Base-by-base conservation (phyloP, 257 asterid genomes). In the Plantago elongata region DNA sequence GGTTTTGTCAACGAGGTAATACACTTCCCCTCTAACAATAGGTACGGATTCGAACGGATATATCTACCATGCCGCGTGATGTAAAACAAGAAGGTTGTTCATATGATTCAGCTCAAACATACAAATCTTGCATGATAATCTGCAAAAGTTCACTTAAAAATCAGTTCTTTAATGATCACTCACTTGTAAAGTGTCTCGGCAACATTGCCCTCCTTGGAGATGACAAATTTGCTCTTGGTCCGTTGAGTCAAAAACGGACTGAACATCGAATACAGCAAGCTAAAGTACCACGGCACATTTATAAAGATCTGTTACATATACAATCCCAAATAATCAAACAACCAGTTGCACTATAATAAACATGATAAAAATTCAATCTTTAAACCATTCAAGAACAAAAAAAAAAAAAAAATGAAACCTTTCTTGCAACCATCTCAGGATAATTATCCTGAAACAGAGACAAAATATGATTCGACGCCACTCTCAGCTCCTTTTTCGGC, bases 221-320 rank as follows among this genome's bases (percentile, higher is more conserved):
- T 84, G 51, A 92, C 97, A 61, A 92, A 92, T 63, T 92, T 92
- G 69, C 94, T 86, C 85, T 92, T 92, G 34, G 97, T 89, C 78
- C 99, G 79, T 66, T 89, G 97, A 15, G 99, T 92, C 69, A 92
- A 69, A 69, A 92, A 92, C 27, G 96, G 97, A 69, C 97, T 86
- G n/a, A 92, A 82, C 94, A 92, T 80, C 10, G 97, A 84, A 65
- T 92, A 92, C 78, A 92, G 9, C 86, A 92, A 58, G 66, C 87
- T 89, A 60, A 92, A 92, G 81, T 89, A 92, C 99, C 99, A 92
- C 43, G 97, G 95, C 62, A 90, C 97, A 50, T 90, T 90, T 69
- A 90, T 68, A 65, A 90, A 90, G 67, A 90, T 83, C 97, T 89
- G 74, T 67, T 69, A 3, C 13, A 49, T 48, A 2, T 22, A 22